Conservation (phyloP, 177 flowering plant species). For the Vitis hybrid region DNA sequence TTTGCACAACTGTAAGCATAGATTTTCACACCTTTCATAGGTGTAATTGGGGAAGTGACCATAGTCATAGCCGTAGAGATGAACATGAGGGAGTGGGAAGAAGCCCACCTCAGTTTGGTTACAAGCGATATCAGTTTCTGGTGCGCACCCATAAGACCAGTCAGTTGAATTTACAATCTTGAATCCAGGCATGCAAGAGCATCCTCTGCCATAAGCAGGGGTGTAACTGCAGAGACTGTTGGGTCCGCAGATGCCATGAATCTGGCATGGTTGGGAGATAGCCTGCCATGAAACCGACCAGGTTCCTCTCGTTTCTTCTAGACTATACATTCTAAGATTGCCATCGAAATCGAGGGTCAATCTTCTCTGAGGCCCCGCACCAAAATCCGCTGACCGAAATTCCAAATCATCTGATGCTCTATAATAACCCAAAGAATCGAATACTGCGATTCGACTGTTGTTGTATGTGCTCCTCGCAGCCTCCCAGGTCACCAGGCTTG, state of each 20-base stretch:
- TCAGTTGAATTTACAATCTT: constrained; percentile 6
- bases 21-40: not conserved
- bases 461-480: too few species aligned
- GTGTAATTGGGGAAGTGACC: not conserved
- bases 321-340: constrained; percentile 17
- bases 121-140: not conserved
- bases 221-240: constrained; percentile 15
- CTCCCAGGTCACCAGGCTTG: too few species aligned
- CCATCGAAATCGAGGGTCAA: constrained; percentile 23
- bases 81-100: not conserved
- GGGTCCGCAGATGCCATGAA: constrained; percentile 26
- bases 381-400: not conserved
- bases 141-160: constrained; percentile 18
- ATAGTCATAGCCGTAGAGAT: constrained; percentile 8
- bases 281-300: constrained; percentile 26
- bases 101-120: not conserved
- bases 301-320: not conserved
- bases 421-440: not conserved
- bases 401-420: not conserved
- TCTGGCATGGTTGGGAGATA: constrained; percentile 6
- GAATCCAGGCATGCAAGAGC: constrained; percentile 27
- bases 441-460: too few species aligned
- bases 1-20: constrained; percentile 3
- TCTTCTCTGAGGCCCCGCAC: constrained; percentile 4
- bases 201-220: constrained; percentile 7